phyloP scores from a whole-genome alignment of 169 alveolate genomes.

The Plasmodium sp. region DNA sequence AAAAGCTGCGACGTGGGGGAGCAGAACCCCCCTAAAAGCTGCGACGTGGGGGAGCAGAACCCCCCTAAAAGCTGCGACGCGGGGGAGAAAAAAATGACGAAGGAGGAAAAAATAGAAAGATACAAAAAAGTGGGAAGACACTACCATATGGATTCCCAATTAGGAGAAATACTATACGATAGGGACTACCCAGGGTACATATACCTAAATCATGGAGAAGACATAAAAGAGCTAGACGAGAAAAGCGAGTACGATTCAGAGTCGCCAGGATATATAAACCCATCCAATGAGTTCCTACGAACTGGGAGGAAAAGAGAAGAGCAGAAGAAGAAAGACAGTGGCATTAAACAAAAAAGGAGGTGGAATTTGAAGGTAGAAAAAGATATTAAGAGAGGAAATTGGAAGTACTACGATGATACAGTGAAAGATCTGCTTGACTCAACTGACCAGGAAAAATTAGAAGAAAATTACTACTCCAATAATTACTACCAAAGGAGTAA shows the following conservation, averaged over 20 bases:
- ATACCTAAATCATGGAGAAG: constrained; percentile 66
- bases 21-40: not conserved
- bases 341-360: constrained; percentile 79
- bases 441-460: constrained; percentile 76
- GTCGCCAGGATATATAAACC: constrained; percentile 83
- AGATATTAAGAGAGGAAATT: constrained; percentile 87
- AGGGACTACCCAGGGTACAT: constrained; percentile 70
- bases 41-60: not conserved
- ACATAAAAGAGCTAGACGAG: constrained; percentile 49
- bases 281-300: constrained; percentile 80
- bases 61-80: too few species aligned
- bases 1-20: not conserved
- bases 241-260: constrained; percentile 57
- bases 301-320: constrained; percentile 85
- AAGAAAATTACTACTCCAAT: constrained; percentile 64
- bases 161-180: constrained; percentile 58
- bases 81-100: not conserved
- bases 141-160: constrained; percentile 31
- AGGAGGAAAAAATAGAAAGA: constrained; percentile 36
- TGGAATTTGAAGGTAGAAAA: constrained; percentile 80
- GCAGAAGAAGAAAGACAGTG: constrained; percentile 81
- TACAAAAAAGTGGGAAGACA: constrained; percentile 69
- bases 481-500: constrained; percentile 78
- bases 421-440: constrained; percentile 71
- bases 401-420: constrained; percentile 77